phyloP scores from a whole-genome alignment of 1,139 yeast species.

The Kluyveromyces sp. region DNA sequence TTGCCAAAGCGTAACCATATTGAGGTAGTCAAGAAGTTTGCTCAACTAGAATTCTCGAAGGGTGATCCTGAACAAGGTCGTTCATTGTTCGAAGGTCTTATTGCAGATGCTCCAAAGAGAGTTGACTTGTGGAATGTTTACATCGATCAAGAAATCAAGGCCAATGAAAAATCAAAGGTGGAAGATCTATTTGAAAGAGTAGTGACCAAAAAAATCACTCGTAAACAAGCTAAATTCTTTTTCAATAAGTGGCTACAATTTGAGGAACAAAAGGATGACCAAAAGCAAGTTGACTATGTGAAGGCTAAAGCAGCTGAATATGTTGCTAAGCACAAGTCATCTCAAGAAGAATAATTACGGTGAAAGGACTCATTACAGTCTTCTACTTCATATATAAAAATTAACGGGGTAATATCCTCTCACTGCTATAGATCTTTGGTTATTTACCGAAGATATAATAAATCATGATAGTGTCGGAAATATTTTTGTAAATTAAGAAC shows the following conservation, averaged over 20 bases:
- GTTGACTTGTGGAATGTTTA: conserved; percentile 93
- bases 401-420: no score
- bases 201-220: conserved; percentile 55
- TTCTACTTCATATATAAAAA: no score
- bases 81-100: conserved; percentile 84
- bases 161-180: conserved; percentile 51
- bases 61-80: conserved; percentile 95
- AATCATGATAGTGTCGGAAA: not conserved
- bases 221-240: conserved; percentile 91
- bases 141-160: conserved; percentile 83
- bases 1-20: conserved; percentile 73
- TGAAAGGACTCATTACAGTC: no score
- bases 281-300: conserved; percentile 69
- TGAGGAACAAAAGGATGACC: conserved; percentile 66
- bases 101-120: conserved; percentile 86
- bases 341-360: conserved; percentile 2
- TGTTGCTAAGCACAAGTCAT: conserved; percentile 31
- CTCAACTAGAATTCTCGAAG: conserved; percentile 74
- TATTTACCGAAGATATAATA: no score
- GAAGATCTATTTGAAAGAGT: conserved; percentile 82
- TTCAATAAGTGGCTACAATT: conserved; percentile 84
- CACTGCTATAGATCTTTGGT: no score
- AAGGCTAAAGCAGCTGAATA: conserved; percentile 88
- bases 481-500: not conserved
- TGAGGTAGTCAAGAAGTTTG: conserved; percentile 79